These are phyloP conservation scores for Dalbergia cochinchinensis DNA, from an alignment of 306 rosid genomes.

Conservation along the genomic window DNA sequence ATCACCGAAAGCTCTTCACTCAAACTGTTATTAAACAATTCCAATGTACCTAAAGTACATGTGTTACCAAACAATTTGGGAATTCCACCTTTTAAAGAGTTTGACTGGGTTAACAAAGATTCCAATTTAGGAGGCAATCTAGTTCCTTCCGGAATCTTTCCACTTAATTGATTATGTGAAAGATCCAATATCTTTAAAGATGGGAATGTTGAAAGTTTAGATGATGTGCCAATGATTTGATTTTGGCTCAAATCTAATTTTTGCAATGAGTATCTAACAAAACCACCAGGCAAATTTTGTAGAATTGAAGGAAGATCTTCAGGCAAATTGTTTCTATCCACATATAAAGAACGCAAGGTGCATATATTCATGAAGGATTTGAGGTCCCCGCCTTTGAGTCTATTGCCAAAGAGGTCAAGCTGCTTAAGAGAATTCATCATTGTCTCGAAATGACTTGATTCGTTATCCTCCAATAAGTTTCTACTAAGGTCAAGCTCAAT, in stretches of 20 bases:
- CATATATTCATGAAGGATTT: constrained; percentile 16
- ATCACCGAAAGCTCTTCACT: not conserved
- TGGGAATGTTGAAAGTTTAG: too few relatives aligned
- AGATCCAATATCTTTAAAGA: too few relatives aligned
- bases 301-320: constrained; percentile 11
- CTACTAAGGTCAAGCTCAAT: not conserved
- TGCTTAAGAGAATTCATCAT: not conserved
- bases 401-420: not conserved
- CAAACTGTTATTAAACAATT: not conserved
- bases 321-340: not conserved
- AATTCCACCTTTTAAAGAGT: not conserved
- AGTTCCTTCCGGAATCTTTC: too few relatives aligned
- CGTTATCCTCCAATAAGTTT: not conserved
- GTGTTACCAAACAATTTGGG: not conserved
- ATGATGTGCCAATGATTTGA: too few relatives aligned
- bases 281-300: constrained; percentile 23
- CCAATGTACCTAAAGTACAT: not conserved
- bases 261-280: constrained; percentile 34
- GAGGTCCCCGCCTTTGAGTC: not conserved
- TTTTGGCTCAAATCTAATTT: rapidly evolving
- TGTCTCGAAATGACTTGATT: not conserved
- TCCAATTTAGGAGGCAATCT: too few relatives aligned
- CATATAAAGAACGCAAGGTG: not conserved
- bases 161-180: too few relatives aligned
- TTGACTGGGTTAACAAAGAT: too few relatives aligned